Base-by-base conservation (phyloP, 768 basidiomycete species). In the Boletus insuetus region DNA sequence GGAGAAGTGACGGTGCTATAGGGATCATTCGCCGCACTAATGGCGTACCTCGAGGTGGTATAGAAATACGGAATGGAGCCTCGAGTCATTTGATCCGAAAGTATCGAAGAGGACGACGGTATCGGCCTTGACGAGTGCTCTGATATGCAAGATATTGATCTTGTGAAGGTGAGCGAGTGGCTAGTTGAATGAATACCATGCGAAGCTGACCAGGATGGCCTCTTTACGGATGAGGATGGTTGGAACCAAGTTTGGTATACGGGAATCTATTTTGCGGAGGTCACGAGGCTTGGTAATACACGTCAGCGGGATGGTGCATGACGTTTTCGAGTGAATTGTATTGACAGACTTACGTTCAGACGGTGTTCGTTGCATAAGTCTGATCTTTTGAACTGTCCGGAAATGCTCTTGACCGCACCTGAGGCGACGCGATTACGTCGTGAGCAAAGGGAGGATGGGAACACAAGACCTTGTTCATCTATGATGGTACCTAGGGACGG, bases 141-240 rank as follows among this genome's bases (percentile, higher is more conserved):
- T 85, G 46, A 98, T 93, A 66, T 98, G 96, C 32, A 98, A 82
- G 40, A 98, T 89, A 64, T 96, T 98, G 46, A 97, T 79, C 91
- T 94, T 61, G 45, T 4, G 39, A 44, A 24, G 24, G 43, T 56
- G 56, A 61, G 60, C 53, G 51, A 55, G 59, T 51, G 59, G 49
- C 29, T 3, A 49, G 41, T 35, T 31, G 11, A 45, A 20, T 16
- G 46, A 43, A 35, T 17, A 48, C 8, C 34, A 53, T 24, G 46
- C 10, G 45, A n/a, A 45, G 79, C 84, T 54, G 68, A 91, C 92
- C 58, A 98, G 78, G 60, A 98, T 85, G 45, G 90, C 92, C 72
- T 92, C 87, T 65, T 86, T 88, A 60, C 96, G 82, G 49, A 89
- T 83, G 53, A 98, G 82, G 64, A 98, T 95, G 40, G 94, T 94